Evolutionary conservation across 306 rosid genomes (phyloP), one percentile per base, ranked within the genome.

Genomic region (Cicer yamashitae): DNA sequence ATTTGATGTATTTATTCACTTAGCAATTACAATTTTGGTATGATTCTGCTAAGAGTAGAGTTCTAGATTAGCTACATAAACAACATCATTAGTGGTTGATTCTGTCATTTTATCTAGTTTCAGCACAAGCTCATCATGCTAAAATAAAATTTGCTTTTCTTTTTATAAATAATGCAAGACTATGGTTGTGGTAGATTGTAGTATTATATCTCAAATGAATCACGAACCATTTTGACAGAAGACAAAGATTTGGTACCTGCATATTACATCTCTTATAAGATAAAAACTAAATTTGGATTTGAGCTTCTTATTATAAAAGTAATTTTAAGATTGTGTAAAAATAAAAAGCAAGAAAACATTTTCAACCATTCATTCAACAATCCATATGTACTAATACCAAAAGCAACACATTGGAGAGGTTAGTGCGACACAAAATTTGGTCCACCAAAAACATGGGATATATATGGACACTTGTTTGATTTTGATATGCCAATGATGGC

Each of bases 401-500:
- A 30, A 30, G 37, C 37, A 30, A 51, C 57, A 51, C 57, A 51
- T 51, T 7, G 22, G 56, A 51, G 9, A 8, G 14, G 63, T 57
- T 57, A 10, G 13, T 11, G 13, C 22, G 62, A 20, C 22, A 57
- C 38, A 57, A 56, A 56, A 56, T 56, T 9, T 20, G 71, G 43
- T 61, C 43, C 61, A 38, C 51, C 46, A 69, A 51, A 58, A 51
- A 58, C 81, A 51, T 25, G 41, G 5, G 8, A n/a, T 30, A 30
- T 30, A 30, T 30, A 30, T 2, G 37, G 38, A 74, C 13, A 52
- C 65, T 43, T 51, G 34, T 38, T 64, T 53, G 10, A 57, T 57
- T 20, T 22, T 57, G 14, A 4, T 15, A 43, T 20, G 67, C 48
- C 34, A 53, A 64, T 54, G 73, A 64, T 54, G 73, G 14, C 73